Base-by-base conservation (phyloP, 1,284 basidiomycete species). In the Irpex sp. region DNA sequence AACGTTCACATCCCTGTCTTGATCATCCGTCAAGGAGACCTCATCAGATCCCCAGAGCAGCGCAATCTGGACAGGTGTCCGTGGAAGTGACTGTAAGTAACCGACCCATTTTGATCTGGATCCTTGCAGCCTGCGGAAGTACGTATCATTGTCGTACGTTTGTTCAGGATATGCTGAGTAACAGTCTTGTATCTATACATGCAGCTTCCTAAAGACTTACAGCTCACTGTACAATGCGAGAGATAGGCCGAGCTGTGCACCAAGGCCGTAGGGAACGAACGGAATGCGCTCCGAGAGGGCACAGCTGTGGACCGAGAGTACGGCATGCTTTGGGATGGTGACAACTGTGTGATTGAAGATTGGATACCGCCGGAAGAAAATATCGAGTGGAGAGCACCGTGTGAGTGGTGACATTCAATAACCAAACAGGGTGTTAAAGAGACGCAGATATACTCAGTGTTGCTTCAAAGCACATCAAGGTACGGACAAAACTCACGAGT, bases 1-100 rank as follows among this genome's bases (percentile, higher is more conserved):
- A 17, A 33, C 59, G 21, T 53, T 57, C 58, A 60, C 21, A 26
- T 58, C 57, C 46, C 57, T 56, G 67, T 72, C 76, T 39, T 63
- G 63, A 58, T 49, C 58, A 55, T 56, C 66, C 66, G 61, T 37
- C 62, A 61, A 31, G 17, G n/a, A 66, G 61, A 31, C 64, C 59
- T 76, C 69, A 54, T 63, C 61, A 37, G 69, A 68, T 59, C 74
- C 76, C 91, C 91, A 93, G 66, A 92, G 83, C 31, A 87, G 67
- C 47, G 88, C 88, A 50, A 92, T 79, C 58, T 85, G 82, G 19
- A 87, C 81, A 4, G 73, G 70, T 49, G 75, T 71, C 8, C 63
- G 65, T 6, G 89, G 87, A 5, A 93, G 77, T 11, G 87, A 87
- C 67, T 86, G 82, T 11, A 93, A 68, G 74, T 93, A 93, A 49